These are phyloP conservation scores for Euclidium syriacum DNA, from an alignment of 345 rosid genomes.

Conservation along the genomic window DNA sequence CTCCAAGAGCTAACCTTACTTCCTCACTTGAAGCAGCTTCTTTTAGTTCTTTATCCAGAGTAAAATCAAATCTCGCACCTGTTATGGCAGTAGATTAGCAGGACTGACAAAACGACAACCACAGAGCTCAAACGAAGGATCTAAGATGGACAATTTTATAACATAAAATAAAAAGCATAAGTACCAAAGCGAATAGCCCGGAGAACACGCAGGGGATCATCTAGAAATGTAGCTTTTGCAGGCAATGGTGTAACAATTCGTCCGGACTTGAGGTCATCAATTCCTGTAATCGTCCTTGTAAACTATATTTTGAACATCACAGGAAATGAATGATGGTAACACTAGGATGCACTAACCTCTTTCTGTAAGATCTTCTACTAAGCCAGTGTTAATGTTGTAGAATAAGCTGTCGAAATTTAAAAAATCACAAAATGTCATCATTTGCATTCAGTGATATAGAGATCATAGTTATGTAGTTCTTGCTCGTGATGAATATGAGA, in stretches of 20 bases:
- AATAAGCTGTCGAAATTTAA: constrained; percentile 61
- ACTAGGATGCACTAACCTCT: constrained; percentile 49
- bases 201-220: constrained; percentile 94
- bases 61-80: constrained; percentile 88
- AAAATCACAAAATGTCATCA: constrained; percentile 5
- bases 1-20: constrained; percentile 76
- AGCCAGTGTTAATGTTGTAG: constrained; percentile 71
- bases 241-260: constrained; percentile 83
- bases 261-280: constrained; percentile 74
- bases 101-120: neutral
- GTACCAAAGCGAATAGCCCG: constrained; percentile 97
- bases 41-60: constrained; percentile 66
- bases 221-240: constrained; percentile 84
- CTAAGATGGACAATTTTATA: neutral
- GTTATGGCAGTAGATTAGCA: constrained; percentile 28
- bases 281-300: constrained; percentile 40
- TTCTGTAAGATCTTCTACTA: constrained; percentile 79
- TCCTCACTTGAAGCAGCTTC: constrained; percentile 70
- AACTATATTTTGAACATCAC: neutral
- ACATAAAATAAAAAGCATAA: neutral
- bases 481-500: neutral
- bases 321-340: constrained; percentile 1
- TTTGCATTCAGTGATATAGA: neutral
- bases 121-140: constrained; percentile 1
- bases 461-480: neutral